phyloP scores from a whole-genome alignment of 257 asterid species.

The Craterostigma plantagineum region DNA sequence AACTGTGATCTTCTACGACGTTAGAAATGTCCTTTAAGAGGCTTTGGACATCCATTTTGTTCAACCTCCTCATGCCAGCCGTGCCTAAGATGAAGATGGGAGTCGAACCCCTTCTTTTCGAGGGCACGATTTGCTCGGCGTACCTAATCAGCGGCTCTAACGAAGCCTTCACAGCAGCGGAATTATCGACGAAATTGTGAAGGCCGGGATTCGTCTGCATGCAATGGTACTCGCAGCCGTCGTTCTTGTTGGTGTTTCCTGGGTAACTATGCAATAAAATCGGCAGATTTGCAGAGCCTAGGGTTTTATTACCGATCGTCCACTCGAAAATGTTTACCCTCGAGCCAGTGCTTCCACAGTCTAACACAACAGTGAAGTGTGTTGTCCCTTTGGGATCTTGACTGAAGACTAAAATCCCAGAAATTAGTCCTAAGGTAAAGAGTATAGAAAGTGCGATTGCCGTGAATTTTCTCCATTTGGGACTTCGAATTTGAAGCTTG shows the following conservation, averaged over 20 bases:
- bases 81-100: conserved; percentile 64
- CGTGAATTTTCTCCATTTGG: conserved; percentile 18
- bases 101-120: conserved; percentile 21
- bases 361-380: conserved; percentile 55
- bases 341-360: conserved; percentile 84
- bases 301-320: conserved; percentile 18
- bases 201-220: conserved; percentile 68
- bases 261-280: conserved; percentile 43
- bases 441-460: conserved; percentile 12
- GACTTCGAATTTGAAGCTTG: conserved; percentile 16
- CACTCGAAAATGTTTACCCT: conserved; percentile 65
- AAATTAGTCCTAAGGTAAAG: conserved; percentile 17
- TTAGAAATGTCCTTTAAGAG: conserved; percentile 26
- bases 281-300: conserved; percentile 33
- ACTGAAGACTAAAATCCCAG: conserved; percentile 15
- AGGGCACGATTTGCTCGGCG: conserved; percentile 50
- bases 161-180: conserved; percentile 26
- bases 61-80: conserved; percentile 73
- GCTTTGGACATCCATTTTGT: conserved; percentile 18
- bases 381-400: conserved; percentile 9
- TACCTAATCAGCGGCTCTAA: conserved; percentile 52
- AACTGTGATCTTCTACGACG: too few relatives aligned
- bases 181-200: conserved; percentile 48
- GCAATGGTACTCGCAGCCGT: conserved; percentile 56
- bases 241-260: conserved; percentile 22